Conservation (phyloP, 768 basidiomycete genomes). For the Boletus edulis region DNA sequence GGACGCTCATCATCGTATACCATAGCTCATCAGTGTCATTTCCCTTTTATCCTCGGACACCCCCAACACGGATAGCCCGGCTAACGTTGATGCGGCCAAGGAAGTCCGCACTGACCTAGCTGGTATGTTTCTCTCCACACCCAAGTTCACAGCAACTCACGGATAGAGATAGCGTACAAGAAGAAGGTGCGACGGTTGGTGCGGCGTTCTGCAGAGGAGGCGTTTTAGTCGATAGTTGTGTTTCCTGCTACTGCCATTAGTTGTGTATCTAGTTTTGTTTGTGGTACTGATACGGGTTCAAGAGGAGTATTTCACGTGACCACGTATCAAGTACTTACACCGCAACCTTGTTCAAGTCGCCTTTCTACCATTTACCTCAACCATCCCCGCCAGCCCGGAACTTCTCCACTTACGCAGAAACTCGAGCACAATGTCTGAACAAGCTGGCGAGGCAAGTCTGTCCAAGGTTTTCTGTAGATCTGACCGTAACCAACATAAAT, state of each 20-base stretch:
- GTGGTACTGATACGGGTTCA: too few relatives aligned
- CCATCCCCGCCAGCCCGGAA: constrained; percentile 9
- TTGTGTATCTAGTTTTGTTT: background rate
- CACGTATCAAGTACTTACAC: background rate
- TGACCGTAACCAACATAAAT: constrained; percentile 24
- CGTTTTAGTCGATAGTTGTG: constrained; percentile 52
- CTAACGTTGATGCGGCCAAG: constrained; percentile 95
- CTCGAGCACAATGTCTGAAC: constrained; percentile 33
- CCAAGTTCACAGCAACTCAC: constrained; percentile 10
- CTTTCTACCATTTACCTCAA: constrained; percentile 7
- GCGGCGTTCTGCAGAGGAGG: constrained; percentile 86
- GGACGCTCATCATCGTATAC: background rate
- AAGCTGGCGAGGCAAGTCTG: constrained; percentile 40
- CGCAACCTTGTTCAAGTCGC: background rate
- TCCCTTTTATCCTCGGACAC: constrained; percentile 90
- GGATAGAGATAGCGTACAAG: constrained; percentile 62
- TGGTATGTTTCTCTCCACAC: constrained; percentile 39
- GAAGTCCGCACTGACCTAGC: constrained; percentile 67
- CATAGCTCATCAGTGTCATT: constrained; percentile 91
- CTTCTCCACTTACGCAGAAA: background rate
- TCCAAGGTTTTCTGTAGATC: constrained; percentile 22
- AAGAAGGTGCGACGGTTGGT: constrained; percentile 95
- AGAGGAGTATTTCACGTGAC: constrained; percentile 22
- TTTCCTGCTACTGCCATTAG: constrained; percentile 7
- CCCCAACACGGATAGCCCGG: constrained; percentile 91